These are phyloP conservation scores for Spinacia oleracea DNA, from an alignment of 179 eudicot species.

Conservation along the genomic window DNA sequence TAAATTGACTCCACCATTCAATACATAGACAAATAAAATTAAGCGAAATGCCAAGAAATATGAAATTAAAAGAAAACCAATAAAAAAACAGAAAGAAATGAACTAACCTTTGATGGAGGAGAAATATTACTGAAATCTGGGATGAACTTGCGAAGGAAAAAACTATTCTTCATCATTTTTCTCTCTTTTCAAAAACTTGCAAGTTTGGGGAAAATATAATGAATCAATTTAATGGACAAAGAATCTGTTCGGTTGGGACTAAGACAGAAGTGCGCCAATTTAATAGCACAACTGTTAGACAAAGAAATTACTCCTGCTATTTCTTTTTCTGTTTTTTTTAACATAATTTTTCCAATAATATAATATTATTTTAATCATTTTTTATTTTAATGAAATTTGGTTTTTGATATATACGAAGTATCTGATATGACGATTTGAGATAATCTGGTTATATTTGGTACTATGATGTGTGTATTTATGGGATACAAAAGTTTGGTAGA, in stretches of 20 bases:
- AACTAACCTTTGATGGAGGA: slow-evolving; percentile 28
- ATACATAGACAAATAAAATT: background rate
- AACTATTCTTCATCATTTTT: slow-evolving; percentile 25
- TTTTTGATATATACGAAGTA: background rate
- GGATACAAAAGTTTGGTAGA: background rate
- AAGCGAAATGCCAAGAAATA: background rate
- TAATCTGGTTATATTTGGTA: background rate
- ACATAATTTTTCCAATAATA: too few relatives aligned
- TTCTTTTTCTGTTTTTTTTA: background rate
- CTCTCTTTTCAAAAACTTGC: background rate
- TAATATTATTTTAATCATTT: too few relatives aligned
- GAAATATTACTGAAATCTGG: slow-evolving; percentile 7
- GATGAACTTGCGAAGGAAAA: slow-evolving; percentile 18
- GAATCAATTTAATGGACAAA: background rate
- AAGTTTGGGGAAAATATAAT: background rate
- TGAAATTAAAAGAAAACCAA: too few relatives aligned
- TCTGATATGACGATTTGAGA: too few relatives aligned
- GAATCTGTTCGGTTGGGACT: background rate
- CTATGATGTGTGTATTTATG: background rate
- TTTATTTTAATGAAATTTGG: background rate
- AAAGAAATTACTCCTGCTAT: background rate
- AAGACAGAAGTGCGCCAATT: slow-evolving; percentile 14
- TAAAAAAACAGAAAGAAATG: background rate
- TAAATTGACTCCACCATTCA: too few relatives aligned
- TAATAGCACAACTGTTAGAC: slow-evolving; percentile 23